Base-by-base conservation (phyloP, 371 early-diverging fungal genomes). In the Apophysomyces ossiformis region DNA sequence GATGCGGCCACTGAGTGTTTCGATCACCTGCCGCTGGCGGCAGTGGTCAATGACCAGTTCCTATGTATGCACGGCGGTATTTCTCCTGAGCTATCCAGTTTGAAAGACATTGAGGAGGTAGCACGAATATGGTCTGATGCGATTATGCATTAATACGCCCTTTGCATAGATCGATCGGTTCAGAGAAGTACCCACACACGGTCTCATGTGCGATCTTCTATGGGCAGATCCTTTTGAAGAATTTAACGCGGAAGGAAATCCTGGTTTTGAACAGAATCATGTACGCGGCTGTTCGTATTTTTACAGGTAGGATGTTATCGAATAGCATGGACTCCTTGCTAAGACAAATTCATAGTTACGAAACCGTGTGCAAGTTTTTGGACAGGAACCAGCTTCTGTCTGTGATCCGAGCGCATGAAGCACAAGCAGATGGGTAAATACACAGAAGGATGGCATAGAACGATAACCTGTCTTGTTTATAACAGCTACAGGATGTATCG, bases 51-150 rank as follows among this genome's bases (percentile, higher is more conserved):
- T 85, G 91, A 94, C 74, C 97, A 97, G 69, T 96, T 98, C 69
- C 79, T 99, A 37, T 99, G 99, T 75, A 92, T 99, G 71, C 99
- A 99, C 74, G 99, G 99, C 63, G 99, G 99, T 35, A 84, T 99
- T 47, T 98, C 98, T 0, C 99, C 99, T 2, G 94, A 98, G 72
- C 70, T 97, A 67, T 85, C 85, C 61, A 89, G 96, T 58, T 76
- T 95, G 38, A 89, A 96, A 66, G 95, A 98, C 69, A 80, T 97
- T 64, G 84, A 90, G 38, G 77, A 74, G 9, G 94, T 91, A 80
- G 64, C 32, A 26, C 32, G 32, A 26, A 26, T 2, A 26, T 26
- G 32, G 3, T 26, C 32, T 26, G 32, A 26, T 2, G 32, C 2
- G 32, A 26, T 26, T 21, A 26, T 26, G 32, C 32, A 26, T 26